Percentiles rank a stretch among this genome's conserved stretches.
phyloP scores from a whole-genome alignment of 192 early-diverging fungal genomes.

The Piromyces sp. region DNA sequence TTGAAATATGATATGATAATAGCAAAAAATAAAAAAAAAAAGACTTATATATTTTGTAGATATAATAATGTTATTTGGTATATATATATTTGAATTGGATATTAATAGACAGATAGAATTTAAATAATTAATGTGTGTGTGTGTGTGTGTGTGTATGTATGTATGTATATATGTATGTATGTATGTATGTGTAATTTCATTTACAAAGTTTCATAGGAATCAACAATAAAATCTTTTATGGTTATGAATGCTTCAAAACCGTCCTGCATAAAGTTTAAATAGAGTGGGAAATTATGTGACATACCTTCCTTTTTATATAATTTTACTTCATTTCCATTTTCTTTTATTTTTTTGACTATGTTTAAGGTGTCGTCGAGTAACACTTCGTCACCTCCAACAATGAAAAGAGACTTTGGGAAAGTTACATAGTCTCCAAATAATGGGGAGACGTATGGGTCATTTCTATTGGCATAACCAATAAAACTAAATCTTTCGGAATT shows the following conservation, averaged over 20 bases:
- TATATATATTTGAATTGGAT: too few relatives aligned
- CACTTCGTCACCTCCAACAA: not conserved
- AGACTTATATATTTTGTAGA: too few relatives aligned
- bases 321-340: not conserved
- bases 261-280: not conserved
- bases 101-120: too few relatives aligned
- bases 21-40: too few relatives aligned
- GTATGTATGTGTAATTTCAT: too few relatives aligned
- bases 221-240: not conserved
- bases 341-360: not conserved
- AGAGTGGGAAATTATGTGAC: not conserved
- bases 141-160: too few relatives aligned
- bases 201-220: not conserved
- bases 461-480: not conserved
- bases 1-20: too few relatives aligned
- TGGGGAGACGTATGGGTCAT: not conserved
- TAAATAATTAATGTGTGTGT: too few relatives aligned
- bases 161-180: too few relatives aligned
- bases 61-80: too few relatives aligned
- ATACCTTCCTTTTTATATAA: not conserved
- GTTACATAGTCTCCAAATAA: not conserved
- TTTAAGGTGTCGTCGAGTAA: not conserved
- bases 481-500: not conserved
- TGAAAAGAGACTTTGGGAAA: not conserved
- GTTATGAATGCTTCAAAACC: not conserved